Percentiles rank a stretch among this genome's conserved stretches.
Conservation (phyloP, 352 stramenopile genomes). For the Pythium volutum region DNA sequence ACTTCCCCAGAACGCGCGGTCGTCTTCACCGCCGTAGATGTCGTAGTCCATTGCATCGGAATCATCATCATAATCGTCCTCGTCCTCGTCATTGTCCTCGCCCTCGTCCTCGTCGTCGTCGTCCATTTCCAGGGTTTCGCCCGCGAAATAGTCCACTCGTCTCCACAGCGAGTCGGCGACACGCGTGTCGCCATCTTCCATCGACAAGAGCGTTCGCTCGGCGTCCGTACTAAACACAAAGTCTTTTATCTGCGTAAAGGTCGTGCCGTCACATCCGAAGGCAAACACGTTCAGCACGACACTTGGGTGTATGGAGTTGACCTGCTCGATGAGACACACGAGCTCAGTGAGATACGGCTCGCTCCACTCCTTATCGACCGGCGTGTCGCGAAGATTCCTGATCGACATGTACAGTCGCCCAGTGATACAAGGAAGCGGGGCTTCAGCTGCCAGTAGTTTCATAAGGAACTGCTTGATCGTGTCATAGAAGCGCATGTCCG, state of each 20-base stretch:
- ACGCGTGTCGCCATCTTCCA: background rate
- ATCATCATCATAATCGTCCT: no score
- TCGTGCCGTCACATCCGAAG: background rate
- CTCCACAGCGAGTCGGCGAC: background rate
- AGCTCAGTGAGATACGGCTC: background rate
- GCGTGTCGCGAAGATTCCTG: background rate
- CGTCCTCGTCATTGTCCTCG: background rate
- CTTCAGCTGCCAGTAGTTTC: background rate
- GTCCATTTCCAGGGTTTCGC: background rate
- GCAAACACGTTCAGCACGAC: background rate
- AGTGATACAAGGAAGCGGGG: background rate
- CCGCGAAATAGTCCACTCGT: background rate
- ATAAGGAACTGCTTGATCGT: background rate
- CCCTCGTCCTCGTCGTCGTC: background rate
- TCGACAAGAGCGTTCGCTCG: background rate
- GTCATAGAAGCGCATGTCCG: slow-evolving; percentile 1
- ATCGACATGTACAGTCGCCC: background rate
- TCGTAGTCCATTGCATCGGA: background rate
- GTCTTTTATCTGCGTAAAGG: background rate
- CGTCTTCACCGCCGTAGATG: background rate
- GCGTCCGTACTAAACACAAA: background rate
- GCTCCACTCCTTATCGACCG: background rate
- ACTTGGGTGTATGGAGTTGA: background rate
- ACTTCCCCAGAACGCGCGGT: background rate
- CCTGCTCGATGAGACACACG: background rate